Base-by-base conservation (phyloP, 106 monocot species). In the Dendrobium huoshanense region DNA sequence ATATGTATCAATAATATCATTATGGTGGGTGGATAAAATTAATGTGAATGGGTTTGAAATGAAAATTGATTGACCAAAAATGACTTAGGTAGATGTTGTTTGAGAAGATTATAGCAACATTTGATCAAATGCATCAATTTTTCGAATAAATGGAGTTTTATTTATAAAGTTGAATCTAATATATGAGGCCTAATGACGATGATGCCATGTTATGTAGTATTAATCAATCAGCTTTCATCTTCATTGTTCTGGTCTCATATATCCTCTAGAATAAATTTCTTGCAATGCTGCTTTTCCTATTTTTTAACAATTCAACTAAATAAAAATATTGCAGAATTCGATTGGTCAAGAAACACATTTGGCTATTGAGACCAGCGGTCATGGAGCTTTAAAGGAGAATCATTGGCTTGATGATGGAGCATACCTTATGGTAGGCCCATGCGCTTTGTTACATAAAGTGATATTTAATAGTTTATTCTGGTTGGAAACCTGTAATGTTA, bases 371-470 rank as follows among this genome's bases (percentile, higher is more conserved):
- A 99, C 95, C 18, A 99, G 98, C 84, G 98, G 98, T 24, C 98
- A 99, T 87, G 98, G 98, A 78, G 98, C 98, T 80, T 75, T 99
- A 73, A 95, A 91, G 79, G 95, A 99, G 84, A 99, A 99, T 42
- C 87, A 86, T 75, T 98, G 98, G 98, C 98, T 98, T 83, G 98
- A 98, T 86, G 98, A 98, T 86, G 98, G 98, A 78, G 98, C 98
- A 80, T 98, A 89, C 75, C 87, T 91, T 54, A 98, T 98, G 98
- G 98, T 98, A 86, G 25, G 84, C 40, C 31, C 47, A 67, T 78
- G n/a, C n/a, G 82, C 15, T 19, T 73, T 40, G 4, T 16, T 41
- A 41, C 9, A 42, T 73, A 42, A 19, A 1, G 20, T 73, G 42
- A 42, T 42, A 73, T 73, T 73, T 73, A 0, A 5, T 42, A 73